Evolutionary conservation across 176 grass and related monocot species (phyloP), one percentile per base, ranked within the genome.

Genomic region (Canna indica): DNA sequence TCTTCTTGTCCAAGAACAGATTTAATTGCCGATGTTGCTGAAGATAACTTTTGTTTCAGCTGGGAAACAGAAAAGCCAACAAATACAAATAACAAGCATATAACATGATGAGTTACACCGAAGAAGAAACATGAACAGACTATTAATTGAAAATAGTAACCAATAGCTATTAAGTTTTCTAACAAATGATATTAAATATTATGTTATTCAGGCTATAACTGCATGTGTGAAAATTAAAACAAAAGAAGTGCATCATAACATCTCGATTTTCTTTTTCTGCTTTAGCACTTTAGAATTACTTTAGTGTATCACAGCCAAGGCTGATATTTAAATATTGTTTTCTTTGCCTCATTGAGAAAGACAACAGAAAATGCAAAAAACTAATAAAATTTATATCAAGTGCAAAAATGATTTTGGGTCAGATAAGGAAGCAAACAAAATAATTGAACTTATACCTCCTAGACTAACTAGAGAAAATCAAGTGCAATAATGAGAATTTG

Each of bases 11-110:
- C 89, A 82, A 97, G 92, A 73, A 87, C 89, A 47, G 94, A 92
- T 87, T 97, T 97, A 80, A 97, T 90, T 64, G 94, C 94, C 70
- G 94, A 97, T 75, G 94, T 92, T 75, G 94, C 94, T 61, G 86
- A 88, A 80, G 88, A 73, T 75, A 97, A 82, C 80, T 92, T 90
- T 54, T 73, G 84, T 73, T 79, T 97, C 30, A 97, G 83, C 94
- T 97, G 84, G n/a, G 47, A 7, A 45, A 39, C 11, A 1, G 29
- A 10, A 78, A 56, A 59, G 0, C 29, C 46, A 32, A 15, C 7
- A 42, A 42, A 45, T 62, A 47, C 64, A 25, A 46, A 69, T 59
- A 2, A 47, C 11, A 80, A 28, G 15, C 26, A 41, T 5, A 52
- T 16, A 52, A 0, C 47, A 66, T 4, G 5, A 68, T 10, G 38